Evolutionary conservation across 345 rosid genomes (phyloP).

Genomic region (Psidium guajava): DNA sequence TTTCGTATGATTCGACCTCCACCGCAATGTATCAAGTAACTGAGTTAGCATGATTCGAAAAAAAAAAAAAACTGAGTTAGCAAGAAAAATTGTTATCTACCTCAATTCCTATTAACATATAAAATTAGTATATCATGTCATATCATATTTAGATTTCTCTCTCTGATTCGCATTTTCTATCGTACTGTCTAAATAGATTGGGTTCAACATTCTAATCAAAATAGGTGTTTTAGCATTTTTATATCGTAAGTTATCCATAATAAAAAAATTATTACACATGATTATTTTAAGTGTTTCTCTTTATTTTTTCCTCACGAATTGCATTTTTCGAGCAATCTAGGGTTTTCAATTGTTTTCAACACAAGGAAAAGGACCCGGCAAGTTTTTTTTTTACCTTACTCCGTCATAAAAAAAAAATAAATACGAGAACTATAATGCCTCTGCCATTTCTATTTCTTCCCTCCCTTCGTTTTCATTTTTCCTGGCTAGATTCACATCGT

Average conservation of each 20-base stretch:
- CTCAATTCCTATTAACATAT: not conserved
- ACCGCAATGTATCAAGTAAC: no score
- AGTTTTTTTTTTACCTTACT: not conserved
- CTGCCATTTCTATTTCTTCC: not conserved
- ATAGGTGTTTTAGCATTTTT: no score
- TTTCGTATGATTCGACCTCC: no score
- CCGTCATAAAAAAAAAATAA: not conserved
- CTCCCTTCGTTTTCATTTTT: not conserved
- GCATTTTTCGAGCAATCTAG: not conserved
- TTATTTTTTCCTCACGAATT: not conserved
- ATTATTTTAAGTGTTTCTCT: not conserved
- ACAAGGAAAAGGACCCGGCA: not conserved
- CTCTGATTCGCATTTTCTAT: not conserved
- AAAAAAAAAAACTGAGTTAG: no score
- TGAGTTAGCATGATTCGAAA: no score
- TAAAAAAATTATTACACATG: not conserved
- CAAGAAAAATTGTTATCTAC: not conserved
- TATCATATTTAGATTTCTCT: not conserved
- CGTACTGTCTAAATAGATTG: not conserved
- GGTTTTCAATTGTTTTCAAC: not conserved
- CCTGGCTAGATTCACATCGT: not conserved
- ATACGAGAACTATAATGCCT: not conserved
- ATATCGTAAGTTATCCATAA: no score
- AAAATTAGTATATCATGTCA: not conserved
- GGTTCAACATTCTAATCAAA: not conserved